Evolutionary conservation across 495 filamentous ascomycete species (phyloP).

Genomic region (Hyaloscypha hepaticicola): DNA sequence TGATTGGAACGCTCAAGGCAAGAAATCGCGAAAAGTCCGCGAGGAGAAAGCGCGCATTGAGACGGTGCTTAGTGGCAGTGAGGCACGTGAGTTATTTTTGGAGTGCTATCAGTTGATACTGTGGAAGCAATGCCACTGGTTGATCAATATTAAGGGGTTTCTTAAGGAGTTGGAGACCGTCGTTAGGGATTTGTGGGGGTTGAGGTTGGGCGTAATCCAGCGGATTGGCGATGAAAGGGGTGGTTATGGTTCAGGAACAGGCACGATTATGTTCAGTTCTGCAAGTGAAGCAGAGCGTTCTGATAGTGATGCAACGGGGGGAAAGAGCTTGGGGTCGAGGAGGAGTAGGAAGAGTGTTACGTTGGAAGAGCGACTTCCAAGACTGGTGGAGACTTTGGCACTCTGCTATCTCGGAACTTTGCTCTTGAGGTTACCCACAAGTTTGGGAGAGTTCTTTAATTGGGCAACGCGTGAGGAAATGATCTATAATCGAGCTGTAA

Average conservation of each 20-base stretch:
- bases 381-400: conserved; percentile 60
- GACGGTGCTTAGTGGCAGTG: conserved; percentile 53
- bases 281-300: conserved; percentile 23
- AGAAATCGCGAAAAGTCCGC: conserved; percentile 54
- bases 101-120: conserved; percentile 84
- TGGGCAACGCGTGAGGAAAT: conserved; percentile 41
- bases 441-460: conserved; percentile 60
- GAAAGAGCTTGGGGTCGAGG: conserved; percentile 26
- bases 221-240: conserved; percentile 45
- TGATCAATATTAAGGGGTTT: conserved; percentile 60
- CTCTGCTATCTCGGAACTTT: conserved; percentile 67
- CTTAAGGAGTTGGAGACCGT: conserved; percentile 53
- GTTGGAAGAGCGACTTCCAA: conserved; percentile 45
- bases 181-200: conserved; percentile 51
- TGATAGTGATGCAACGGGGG: conserved; percentile 20
- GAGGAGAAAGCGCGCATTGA: conserved; percentile 49
- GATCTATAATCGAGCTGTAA: conserved; percentile 40
- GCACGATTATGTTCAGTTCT: conserved; percentile 26
- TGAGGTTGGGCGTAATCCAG: conserved; percentile 38
- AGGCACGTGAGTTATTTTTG: conserved; percentile 74
- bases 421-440: conserved; percentile 62
- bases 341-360: conserved; percentile 25
- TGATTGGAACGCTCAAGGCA: conserved; percentile 65
- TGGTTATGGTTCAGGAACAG: conserved; percentile 53
- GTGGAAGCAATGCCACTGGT: conserved; percentile 66